A percentile compares a stretch with the other conserved stretches of the same genome.
Conservation (phyloP, 768 basidiomycete genomes). For the Amanita muscaria region DNA sequence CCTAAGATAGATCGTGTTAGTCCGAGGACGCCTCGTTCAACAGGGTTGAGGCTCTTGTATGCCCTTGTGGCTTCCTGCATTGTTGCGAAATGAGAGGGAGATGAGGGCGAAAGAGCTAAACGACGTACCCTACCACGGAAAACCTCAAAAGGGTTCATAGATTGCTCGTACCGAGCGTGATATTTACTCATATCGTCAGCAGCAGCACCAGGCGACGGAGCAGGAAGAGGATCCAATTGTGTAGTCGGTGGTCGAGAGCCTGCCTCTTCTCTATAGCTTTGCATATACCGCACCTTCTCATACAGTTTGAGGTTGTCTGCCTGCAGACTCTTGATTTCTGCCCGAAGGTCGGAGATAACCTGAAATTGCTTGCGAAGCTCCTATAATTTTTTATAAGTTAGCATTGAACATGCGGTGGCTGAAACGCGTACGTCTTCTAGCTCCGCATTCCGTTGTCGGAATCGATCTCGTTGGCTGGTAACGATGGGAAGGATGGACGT, state of each 20-base stretch:
- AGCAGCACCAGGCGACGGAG: slow-evolving; percentile 26
- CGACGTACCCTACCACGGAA: slow-evolving; percentile 88
- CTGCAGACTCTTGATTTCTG: slow-evolving; percentile 88
- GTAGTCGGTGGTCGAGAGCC: slow-evolving; percentile 44
- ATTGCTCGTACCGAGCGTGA: slow-evolving; percentile 86
- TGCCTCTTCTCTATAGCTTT: slow-evolving; percentile 82
- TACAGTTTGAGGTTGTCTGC: slow-evolving; percentile 95
- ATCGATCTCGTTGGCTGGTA: slow-evolving; percentile 94
- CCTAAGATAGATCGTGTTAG: slow-evolving; percentile 83
- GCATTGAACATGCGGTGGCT: slow-evolving; percentile 2
- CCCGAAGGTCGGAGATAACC: slow-evolving; percentile 85
- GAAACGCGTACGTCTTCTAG: slow-evolving; percentile 70
- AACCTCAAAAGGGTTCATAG: slow-evolving; percentile 97
- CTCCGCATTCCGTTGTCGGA: slow-evolving; percentile 93
- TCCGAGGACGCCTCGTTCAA: slow-evolving; percentile 81
- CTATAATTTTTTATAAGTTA: slow-evolving; percentile 27
- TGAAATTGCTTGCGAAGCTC: slow-evolving; percentile 95
- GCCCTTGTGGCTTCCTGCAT: slow-evolving; percentile 88
- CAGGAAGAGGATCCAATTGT: slow-evolving; percentile 63
- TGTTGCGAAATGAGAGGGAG: neutral
- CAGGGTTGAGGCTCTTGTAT: slow-evolving; percentile 82
- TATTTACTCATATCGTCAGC: slow-evolving; percentile 82
- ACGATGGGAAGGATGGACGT: slow-evolving; percentile 97
- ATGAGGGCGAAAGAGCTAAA: neutral
- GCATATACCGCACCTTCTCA: slow-evolving; percentile 98